Conservation (phyloP, 768 basidiomycete genomes). For the Chiua virens region DNA sequence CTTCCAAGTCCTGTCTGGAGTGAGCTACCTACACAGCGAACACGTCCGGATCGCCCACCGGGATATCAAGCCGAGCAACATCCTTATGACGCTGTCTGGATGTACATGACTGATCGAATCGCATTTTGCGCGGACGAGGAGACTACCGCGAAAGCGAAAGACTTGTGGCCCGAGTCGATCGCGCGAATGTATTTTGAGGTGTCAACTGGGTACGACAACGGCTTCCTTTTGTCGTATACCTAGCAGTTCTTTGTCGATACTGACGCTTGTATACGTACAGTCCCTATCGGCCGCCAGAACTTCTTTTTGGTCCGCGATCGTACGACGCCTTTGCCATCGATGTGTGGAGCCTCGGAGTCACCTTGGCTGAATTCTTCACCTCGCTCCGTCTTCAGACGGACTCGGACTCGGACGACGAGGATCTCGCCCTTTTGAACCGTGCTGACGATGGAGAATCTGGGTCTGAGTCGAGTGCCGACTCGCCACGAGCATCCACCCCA, state of each 20-base stretch:
- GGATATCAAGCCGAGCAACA: constrained; percentile 84
- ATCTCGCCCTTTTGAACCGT: constrained; percentile 18
- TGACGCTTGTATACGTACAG: constrained; percentile 37
- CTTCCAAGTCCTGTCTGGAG: constrained; percentile 62
- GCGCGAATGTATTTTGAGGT: constrained; percentile 78
- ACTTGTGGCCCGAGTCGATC: constrained; percentile 64
- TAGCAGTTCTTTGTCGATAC: not conserved
- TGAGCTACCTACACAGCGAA: constrained; percentile 65
- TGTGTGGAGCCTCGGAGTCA: constrained; percentile 79
- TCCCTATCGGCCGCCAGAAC: constrained; percentile 85
- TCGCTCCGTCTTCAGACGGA: constrained; percentile 47
- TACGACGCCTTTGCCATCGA: constrained; percentile 78
- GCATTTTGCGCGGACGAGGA: constrained; percentile 37
- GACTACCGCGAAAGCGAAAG: constrained; percentile 35
- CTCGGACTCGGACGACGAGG: constrained; percentile 38
- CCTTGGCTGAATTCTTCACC: constrained; percentile 79
- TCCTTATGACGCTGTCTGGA: constrained; percentile 64
- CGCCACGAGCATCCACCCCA: no score
- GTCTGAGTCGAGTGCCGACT: constrained; percentile 23
- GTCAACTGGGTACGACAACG: constrained; percentile 69
- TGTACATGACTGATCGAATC: constrained; percentile 77
- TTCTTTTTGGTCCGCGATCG: constrained; percentile 69
- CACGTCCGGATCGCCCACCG: constrained; percentile 67
- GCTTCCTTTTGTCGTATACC: not conserved
- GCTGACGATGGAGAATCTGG: constrained; percentile 17